Evolutionary conservation across 345 rosid genomes (phyloP).

Genomic region (Salix exigua): DNA sequence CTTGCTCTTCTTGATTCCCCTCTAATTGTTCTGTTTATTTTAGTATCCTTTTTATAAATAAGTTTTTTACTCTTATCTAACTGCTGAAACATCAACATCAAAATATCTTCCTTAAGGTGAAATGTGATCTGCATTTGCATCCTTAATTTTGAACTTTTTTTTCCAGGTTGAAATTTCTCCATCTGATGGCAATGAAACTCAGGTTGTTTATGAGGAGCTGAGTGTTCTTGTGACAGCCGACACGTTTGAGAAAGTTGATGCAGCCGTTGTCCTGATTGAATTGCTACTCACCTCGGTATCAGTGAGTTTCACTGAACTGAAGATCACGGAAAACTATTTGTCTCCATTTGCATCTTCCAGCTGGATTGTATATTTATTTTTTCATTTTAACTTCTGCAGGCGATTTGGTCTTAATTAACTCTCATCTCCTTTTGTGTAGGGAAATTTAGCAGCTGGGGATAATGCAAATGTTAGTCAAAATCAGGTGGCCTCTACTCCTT

Average conservation of each 20-base stretch:
- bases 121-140: not conserved
- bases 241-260: constrained; percentile 81
- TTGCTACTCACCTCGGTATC: constrained; percentile 69
- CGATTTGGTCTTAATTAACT: constrained; percentile 1
- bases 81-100: not conserved
- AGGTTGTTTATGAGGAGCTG: constrained; percentile 53
- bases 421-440: constrained; percentile 41
- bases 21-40: not conserved
- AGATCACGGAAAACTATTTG: not conserved
- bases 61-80: not conserved
- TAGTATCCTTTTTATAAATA: not conserved
- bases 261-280: constrained; percentile 76
- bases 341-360: not conserved
- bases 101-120: constrained; percentile 8
- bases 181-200: constrained; percentile 48
- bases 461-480: constrained; percentile 33
- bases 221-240: constrained; percentile 70
- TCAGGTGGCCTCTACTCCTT: constrained; percentile 22
- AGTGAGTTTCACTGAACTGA: constrained; percentile 49
- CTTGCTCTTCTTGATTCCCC: not conserved
- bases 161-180: constrained; percentile 70
- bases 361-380: not conserved
- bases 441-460: constrained; percentile 45
- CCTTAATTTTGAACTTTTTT: not conserved
- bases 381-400: not conserved